phyloP scores from a whole-genome alignment of 257 asterid genomes.

The Nicotiana attenuata region DNA sequence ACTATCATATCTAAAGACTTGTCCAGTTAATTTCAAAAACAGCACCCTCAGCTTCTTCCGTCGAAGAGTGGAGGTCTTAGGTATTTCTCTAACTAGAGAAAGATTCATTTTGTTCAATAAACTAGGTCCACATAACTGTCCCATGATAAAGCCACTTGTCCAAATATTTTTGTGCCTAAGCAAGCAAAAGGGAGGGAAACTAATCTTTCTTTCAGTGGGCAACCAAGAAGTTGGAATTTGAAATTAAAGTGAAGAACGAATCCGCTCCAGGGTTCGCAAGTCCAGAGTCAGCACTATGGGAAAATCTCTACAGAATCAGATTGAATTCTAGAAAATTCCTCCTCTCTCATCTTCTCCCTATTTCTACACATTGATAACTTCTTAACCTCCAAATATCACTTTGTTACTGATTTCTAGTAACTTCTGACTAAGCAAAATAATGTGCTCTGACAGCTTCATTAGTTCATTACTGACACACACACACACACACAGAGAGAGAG shows the following conservation, averaged over 20 bases:
- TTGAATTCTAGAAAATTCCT: neutral
- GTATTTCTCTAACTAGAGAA: neutral
- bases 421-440: neutral
- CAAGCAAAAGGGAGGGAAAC: neutral
- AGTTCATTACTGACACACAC: too few species aligned
- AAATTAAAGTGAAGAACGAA: neutral
- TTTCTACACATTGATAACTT: neutral
- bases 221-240: neutral
- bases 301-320: neutral
- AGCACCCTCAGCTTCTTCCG: neutral
- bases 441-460: neutral
- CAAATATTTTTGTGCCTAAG: neutral
- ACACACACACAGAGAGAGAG: neutral
- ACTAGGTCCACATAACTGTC: neutral
- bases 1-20: neutral
- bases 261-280: neutral
- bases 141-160: neutral
- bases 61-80: neutral
- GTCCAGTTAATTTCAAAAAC: neutral
- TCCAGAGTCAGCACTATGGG: neutral
- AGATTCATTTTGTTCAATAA: neutral
- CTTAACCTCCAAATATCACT: neutral
- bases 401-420: neutral
- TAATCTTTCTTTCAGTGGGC: neutral
- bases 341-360: neutral